Evolutionary conservation across 73 alveolate species (phyloP).

Genomic region (Paramecium primaurelia): DNA sequence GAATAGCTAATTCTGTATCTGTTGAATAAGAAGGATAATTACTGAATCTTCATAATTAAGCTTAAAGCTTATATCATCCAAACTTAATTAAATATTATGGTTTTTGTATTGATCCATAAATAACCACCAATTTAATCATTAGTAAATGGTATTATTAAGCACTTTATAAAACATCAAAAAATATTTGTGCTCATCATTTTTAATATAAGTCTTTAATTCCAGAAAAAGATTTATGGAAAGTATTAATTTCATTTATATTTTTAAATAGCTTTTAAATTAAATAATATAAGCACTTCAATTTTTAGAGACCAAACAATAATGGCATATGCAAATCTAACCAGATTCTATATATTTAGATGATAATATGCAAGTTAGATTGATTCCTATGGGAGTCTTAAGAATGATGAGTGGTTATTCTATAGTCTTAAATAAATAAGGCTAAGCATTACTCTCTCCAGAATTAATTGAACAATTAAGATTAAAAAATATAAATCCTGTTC

Average conservation of each 20-base stretch:
- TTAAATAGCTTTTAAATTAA: neutral
- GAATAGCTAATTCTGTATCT: neutral
- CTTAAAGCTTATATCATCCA: neutral
- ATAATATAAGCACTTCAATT: neutral
- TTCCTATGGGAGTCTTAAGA: neutral
- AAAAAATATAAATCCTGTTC: neutral
- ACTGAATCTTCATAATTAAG: neutral
- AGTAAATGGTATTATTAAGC: slow-evolving; percentile 24
- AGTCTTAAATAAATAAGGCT: neutral
- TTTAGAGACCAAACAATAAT: neutral
- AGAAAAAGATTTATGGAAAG: neutral
- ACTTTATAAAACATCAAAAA: neutral
- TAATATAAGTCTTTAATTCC: neutral
- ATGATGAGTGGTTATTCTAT: neutral
- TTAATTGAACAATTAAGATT: neutral
- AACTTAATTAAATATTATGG: neutral
- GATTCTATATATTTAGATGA: neutral
- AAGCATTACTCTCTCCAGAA: slow-evolving; percentile 15
- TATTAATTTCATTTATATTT: neutral
- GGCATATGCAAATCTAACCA: neutral
- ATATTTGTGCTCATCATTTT: neutral
- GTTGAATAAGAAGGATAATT: neutral
- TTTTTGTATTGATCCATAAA: neutral
- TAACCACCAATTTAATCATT: neutral
- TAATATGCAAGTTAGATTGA: neutral